Evolutionary conservation across 768 basidiomycete species (phyloP), one percentile per base, ranked within the genome.

Genomic region (Agrocybe praecox): DNA sequence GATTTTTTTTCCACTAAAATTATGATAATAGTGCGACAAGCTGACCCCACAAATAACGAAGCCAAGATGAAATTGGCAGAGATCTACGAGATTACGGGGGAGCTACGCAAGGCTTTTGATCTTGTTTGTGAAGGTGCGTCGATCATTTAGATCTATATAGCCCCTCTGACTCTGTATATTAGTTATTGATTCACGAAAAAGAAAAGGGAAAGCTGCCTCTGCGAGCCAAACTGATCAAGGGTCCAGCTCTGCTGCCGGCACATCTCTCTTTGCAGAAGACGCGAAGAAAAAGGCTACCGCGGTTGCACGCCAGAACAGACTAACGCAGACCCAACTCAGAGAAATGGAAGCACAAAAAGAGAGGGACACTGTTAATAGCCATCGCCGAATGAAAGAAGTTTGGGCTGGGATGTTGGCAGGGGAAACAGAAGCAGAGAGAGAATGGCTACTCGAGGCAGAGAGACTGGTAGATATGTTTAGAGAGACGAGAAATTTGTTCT

Each of bases 21-120:
- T 8, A 11, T 18, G 6, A 21, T 46, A 6, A 5, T 61, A 96
- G 95, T 96, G 26, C 77, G 89, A 17, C 76, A 80, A 3, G 84
- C 83, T 1, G 90, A 95, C 67, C 88, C 92, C 0, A 79, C 80
- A 0, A 83, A 92, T 62, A 84, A 86, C 63, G 91, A 95, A 24
- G 89, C 88, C 23, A 94, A 94, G 70, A 87, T 96, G 82, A 90
- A 92, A 59, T 80, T 98, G 0, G 96, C 96, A 0, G 92, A 92
- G 60, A 84, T 95, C 14, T 92, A 94, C 61, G 96, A 99, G 69
- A 86, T 92, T 11, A 73, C 89, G 61, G 86, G 89, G 44, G 85
- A 94, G 60, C 86, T 90, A 1, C 77, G 86, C 15, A 89, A 89
- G 65, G 96, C 96, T 0, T 78, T 97, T 0, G 87, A 90, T 7